Evolutionary conservation across 257 asterid genomes (phyloP).

Genomic region (Ophiorrhiza pumila): DNA sequence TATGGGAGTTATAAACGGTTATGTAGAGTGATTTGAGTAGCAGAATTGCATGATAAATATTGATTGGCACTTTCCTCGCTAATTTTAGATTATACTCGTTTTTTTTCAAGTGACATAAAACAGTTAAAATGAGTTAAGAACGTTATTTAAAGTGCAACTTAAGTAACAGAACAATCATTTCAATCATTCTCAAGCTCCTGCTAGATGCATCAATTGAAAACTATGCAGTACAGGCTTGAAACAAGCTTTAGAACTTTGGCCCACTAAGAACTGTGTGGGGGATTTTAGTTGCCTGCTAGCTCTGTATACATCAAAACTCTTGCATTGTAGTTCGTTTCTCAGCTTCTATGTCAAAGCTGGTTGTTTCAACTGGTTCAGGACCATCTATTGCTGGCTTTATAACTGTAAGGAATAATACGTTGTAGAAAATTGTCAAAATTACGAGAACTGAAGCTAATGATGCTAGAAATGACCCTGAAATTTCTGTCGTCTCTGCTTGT

Average conservation of each 20-base stretch:
- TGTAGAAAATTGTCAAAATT: conserved; percentile 58
- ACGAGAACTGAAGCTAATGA: conserved; percentile 36
- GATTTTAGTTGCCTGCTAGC: background rate
- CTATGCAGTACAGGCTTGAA: background rate
- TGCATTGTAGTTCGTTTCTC: conserved; percentile 5
- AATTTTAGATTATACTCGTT: background rate
- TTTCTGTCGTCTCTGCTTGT: conserved; percentile 26
- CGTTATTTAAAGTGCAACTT: background rate
- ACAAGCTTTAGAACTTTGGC: background rate
- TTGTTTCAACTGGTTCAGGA: conserved; percentile 24
- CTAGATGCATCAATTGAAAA: background rate
- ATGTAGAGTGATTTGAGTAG: background rate
- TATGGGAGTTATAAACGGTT: background rate
- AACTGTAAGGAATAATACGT: conserved; percentile 50
- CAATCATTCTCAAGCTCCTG: background rate
- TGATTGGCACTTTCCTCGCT: background rate
- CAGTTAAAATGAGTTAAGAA: background rate
- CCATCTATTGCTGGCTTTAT: conserved; percentile 74
- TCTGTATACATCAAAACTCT: conserved; percentile 1
- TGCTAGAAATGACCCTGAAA: conserved; percentile 44
- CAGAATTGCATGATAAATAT: background rate
- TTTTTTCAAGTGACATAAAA: background rate
- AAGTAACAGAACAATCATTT: background rate
- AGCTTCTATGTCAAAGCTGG: conserved; percentile 14
- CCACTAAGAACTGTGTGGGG: background rate